These are phyloP conservation scores for Acanthamoeba rhysodes DNA, from an alignment of 208 protist species.

Conservation along the genomic window DNA sequence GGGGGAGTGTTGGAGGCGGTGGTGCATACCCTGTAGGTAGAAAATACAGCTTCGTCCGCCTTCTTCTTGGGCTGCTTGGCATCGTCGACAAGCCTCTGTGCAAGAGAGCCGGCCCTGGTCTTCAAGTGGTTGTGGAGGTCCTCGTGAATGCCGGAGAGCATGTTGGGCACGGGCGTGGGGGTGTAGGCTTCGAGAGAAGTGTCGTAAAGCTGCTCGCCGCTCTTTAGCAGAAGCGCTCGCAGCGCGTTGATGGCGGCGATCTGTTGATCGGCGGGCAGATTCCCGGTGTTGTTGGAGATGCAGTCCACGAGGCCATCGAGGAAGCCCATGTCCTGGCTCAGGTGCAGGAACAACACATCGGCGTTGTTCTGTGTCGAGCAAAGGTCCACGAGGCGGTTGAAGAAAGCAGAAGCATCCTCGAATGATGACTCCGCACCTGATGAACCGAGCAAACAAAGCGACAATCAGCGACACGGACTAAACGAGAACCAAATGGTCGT, in stretches of 20 bases:
- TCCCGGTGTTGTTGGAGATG: slow-evolving; percentile 18
- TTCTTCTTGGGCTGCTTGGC: slow-evolving; percentile 48
- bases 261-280: slow-evolving; percentile 54
- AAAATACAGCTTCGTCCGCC: background rate
- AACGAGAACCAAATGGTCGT: background rate
- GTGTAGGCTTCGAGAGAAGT: slow-evolving; percentile 60
- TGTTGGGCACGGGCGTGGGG: slow-evolving; percentile 59
- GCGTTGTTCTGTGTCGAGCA: slow-evolving; percentile 31
- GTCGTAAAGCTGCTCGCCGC: slow-evolving; percentile 55
- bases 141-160: slow-evolving; percentile 37
- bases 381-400: slow-evolving; percentile 60
- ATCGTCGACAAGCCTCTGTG: slow-evolving; percentile 40
- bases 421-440: slow-evolving; percentile 47
- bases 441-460: background rate
- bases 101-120: background rate
- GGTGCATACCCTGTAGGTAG: slow-evolving; percentile 32
- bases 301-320: slow-evolving; percentile 44
- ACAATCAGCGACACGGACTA: background rate
- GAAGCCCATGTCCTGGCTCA: slow-evolving; percentile 51
- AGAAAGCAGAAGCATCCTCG: slow-evolving; percentile 60
- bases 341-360: slow-evolving; percentile 52
- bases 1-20: background rate
- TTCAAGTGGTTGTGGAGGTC: slow-evolving; percentile 61
- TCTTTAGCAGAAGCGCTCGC: slow-evolving; percentile 30
- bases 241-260: slow-evolving; percentile 46